Percentiles rank a stretch among this genome's conserved stretches.
Evolutionary conservation across 495 filamentous ascomycete species (phyloP).

Genomic region (Penicillium waksmanii): DNA sequence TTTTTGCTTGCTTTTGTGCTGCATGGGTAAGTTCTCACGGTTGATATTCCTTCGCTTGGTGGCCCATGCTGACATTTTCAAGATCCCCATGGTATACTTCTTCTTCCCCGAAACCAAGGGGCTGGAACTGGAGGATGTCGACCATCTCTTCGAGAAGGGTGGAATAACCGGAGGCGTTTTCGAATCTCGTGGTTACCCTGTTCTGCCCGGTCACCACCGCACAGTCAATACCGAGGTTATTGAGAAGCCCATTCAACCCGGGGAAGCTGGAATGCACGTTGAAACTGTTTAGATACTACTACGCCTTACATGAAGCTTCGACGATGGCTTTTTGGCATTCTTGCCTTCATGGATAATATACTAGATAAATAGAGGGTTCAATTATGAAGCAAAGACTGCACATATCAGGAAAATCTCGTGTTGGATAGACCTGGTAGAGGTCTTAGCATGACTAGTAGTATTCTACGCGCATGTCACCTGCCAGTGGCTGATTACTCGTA

Average conservation of each 20-base stretch:
- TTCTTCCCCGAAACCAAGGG: slow-evolving; percentile 68
- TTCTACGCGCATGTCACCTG: background rate
- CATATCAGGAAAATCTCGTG: background rate
- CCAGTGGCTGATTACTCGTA: no score
- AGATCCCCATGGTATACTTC: slow-evolving; percentile 68
- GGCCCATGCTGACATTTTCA: slow-evolving; percentile 45
- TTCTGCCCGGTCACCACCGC: slow-evolving; percentile 22
- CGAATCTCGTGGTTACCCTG: slow-evolving; percentile 30
- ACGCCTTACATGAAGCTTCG: background rate
- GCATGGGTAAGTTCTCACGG: slow-evolving; percentile 23
- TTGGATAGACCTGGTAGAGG: background rate
- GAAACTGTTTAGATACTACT: background rate
- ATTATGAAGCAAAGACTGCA: background rate
- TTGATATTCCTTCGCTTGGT: background rate
- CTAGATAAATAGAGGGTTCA: background rate
- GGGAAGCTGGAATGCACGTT: slow-evolving; percentile 2
- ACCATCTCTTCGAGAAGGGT: slow-evolving; percentile 53
- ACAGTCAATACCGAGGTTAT: background rate
- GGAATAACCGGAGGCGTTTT: slow-evolving; percentile 44
- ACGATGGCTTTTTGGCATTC: background rate
- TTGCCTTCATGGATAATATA: background rate
- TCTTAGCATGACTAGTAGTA: background rate
- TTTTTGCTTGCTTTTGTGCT: slow-evolving; percentile 54
- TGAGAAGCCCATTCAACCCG: background rate
- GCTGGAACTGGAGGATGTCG: slow-evolving; percentile 75